These are phyloP conservation scores for Jamesozyma jinghongensis DNA, from an alignment of 805 yeast species.

Conservation along the genomic window DNA sequence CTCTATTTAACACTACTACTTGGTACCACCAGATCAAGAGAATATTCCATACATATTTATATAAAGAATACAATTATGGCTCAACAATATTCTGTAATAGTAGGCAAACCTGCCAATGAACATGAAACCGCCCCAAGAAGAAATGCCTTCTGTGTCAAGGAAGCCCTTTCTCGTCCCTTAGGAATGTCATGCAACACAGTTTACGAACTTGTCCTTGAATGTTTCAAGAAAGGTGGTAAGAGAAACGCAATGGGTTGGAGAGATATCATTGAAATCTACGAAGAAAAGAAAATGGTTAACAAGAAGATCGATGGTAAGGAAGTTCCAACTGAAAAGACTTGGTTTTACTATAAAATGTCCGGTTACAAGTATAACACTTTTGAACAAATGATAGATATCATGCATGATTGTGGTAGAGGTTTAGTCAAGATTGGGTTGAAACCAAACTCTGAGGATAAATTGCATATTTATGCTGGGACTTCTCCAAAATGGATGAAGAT, in stretches of 20 bases:
- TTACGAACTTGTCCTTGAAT: slow-evolving; percentile 58
- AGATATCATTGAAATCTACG: slow-evolving; percentile 61
- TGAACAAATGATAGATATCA: slow-evolving; percentile 42
- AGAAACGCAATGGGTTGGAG: slow-evolving; percentile 68
- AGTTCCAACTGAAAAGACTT: slow-evolving; percentile 65
- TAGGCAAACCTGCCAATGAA: slow-evolving; percentile 54
- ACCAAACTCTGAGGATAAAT: slow-evolving; percentile 49
- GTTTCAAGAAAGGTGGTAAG: slow-evolving; percentile 47
- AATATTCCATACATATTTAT: background rate
- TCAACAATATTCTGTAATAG: slow-evolving; percentile 40
- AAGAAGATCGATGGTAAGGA: slow-evolving; percentile 74
- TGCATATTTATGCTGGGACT: slow-evolving; percentile 84
- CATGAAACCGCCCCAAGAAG: slow-evolving; percentile 84
- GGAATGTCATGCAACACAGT: slow-evolving; percentile 59
- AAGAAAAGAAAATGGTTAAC: slow-evolving; percentile 62
- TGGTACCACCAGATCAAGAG: no score
- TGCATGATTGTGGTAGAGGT: slow-evolving; percentile 62
- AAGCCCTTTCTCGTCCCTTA: slow-evolving; percentile 49
- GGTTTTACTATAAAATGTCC: slow-evolving; percentile 78
- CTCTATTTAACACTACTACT: no score
- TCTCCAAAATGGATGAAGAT: slow-evolving; percentile 87
- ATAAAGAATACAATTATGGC: slow-evolving; percentile 8
- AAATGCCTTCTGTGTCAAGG: slow-evolving; percentile 38
- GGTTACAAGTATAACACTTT: slow-evolving; percentile 60
- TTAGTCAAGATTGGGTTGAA: slow-evolving; percentile 60